Evolutionary conservation across 441 rosid genomes (phyloP).

Genomic region (Euphorbia celastroides): DNA sequence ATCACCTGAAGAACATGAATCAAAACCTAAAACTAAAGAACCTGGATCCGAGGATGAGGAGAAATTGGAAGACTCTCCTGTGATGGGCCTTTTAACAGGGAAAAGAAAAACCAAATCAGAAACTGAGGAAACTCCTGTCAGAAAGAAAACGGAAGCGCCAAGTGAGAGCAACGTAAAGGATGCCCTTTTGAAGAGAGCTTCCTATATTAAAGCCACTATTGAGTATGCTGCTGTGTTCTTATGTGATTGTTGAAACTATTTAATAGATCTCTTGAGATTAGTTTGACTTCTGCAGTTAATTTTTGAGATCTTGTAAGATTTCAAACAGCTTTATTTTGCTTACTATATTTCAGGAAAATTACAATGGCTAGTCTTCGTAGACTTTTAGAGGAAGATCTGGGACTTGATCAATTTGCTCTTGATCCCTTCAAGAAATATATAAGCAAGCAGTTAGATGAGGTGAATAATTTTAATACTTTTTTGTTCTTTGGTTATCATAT

Average conservation of each 20-base stretch:
- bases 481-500: conserved; percentile 11
- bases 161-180: conserved; percentile 45
- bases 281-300: neutral
- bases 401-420: conserved; percentile 52
- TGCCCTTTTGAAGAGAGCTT: conserved; percentile 53
- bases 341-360: conserved; percentile 41
- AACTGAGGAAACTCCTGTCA: conserved; percentile 26
- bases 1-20: conserved; percentile 33
- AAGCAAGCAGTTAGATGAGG: conserved; percentile 57
- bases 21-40: conserved; percentile 38
- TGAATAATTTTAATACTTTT: conserved; percentile 27
- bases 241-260: conserved; percentile 2
- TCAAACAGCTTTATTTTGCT: conserved; percentile 12
- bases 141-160: conserved; percentile 35
- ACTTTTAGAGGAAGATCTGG: conserved; percentile 78
- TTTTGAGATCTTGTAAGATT: neutral
- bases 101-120: conserved; percentile 26
- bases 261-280: conserved; percentile 3
- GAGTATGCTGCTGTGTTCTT: conserved; percentile 44
- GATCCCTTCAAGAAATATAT: conserved; percentile 68
- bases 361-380: conserved; percentile 82
- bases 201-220: conserved; percentile 54
- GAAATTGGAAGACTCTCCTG: conserved; percentile 75
- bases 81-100: conserved; percentile 61
- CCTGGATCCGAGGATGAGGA: conserved; percentile 41